Evolutionary conservation across 148 eudicot species (phyloP).

Genomic region (Rhododendron mucronatum): DNA sequence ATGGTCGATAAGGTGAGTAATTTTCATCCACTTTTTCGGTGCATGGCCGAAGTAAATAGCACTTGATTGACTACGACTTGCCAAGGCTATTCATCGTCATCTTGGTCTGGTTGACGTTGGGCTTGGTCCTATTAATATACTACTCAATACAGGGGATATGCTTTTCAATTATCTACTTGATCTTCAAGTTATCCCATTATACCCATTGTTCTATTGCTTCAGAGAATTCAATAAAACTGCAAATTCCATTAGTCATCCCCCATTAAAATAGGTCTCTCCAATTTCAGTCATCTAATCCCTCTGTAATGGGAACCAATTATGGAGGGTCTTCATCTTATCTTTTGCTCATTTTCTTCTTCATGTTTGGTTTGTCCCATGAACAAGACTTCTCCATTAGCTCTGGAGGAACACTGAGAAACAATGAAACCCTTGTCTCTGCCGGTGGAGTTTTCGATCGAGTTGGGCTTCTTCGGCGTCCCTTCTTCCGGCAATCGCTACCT

Average conservation of each 20-base stretch:
- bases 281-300: neutral
- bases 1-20: neutral
- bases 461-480: slow-evolving; percentile 1
- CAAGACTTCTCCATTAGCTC: neutral
- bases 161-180: neutral
- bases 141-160: neutral
- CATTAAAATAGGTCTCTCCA: neutral
- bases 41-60: no score
- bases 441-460: neutral
- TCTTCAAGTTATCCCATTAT: neutral
- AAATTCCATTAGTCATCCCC: neutral
- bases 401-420: neutral
- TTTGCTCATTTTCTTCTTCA: neutral
- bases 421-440: neutral
- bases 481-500: neutral
- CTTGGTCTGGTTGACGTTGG: neutral
- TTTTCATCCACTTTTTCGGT: neutral
- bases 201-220: neutral
- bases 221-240: neutral
- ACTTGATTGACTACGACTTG: neutral
- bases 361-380: neutral
- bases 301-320: neutral
- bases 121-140: neutral
- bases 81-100: neutral
- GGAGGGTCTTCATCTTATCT: neutral